These are phyloP conservation scores for Spergularia bocconei DNA, from an alignment of 148 eudicot genomes.

Conservation along the genomic window DNA sequence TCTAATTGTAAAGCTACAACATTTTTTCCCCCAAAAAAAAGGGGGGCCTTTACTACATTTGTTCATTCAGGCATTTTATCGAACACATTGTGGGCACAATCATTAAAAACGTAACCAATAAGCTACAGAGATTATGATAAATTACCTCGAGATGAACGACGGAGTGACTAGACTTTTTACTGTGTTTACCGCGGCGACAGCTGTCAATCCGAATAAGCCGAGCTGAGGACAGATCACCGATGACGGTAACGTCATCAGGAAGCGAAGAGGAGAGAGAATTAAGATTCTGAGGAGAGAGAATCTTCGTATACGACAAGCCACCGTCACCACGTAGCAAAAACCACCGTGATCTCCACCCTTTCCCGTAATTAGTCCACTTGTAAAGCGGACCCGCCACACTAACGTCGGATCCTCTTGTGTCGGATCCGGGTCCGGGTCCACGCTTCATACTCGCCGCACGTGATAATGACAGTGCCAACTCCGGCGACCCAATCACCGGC, in stretches of 20 bases:
- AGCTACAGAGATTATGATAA: no score
- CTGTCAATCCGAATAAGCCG: constrained; percentile 40
- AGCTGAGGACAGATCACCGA: constrained; percentile 48
- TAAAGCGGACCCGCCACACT: constrained; percentile 64
- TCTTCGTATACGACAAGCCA: constrained; percentile 54
- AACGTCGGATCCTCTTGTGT: constrained; percentile 45
- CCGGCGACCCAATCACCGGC: constrained; percentile 49
- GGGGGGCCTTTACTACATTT: background rate
- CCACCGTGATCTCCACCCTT: constrained; percentile 94
- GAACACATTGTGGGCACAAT: background rate
- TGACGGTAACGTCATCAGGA: constrained; percentile 47
- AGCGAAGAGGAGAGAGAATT: constrained; percentile 15
- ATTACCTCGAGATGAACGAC: constrained; percentile 77
- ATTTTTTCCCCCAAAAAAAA: background rate
- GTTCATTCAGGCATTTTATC: background rate
- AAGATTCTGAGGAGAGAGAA: constrained; percentile 38
- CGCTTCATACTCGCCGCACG: constrained; percentile 27
- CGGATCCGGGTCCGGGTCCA: constrained; percentile 31
- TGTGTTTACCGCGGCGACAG: constrained; percentile 23
- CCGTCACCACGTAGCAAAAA: constrained; percentile 64
- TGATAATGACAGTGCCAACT: constrained; percentile 29
- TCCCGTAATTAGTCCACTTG: constrained; percentile 84
- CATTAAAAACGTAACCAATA: no score
- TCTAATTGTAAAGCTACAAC: background rate
- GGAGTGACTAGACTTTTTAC: constrained; percentile 29